Base-by-base conservation (phyloP, 1,284 basidiomycete species). In the Ustanciosporium gigantosporum region DNA sequence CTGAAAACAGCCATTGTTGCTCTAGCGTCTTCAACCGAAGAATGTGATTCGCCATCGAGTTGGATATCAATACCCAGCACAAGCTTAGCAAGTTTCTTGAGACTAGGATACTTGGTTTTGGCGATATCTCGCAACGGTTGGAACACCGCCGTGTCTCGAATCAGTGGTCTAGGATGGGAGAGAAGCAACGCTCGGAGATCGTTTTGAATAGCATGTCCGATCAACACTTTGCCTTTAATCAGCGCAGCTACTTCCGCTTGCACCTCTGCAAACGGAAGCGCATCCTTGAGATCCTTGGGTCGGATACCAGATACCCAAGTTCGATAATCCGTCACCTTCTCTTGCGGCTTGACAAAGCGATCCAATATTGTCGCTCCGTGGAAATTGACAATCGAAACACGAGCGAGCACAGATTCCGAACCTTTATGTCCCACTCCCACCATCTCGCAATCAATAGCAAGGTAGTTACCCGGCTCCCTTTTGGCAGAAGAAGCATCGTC, bases 381-480 rank as follows among this genome's bases (percentile, higher is more conserved):
- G 76, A 86, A 95, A 78, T 97, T 95, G 52, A 97, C 91, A 32
- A 97, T 79, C 36, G 88, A 91, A 45, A 96, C 90, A 34, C 93
- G 87, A 1, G 94, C 94, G 2, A 97, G 82, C 0, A 87, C 87
- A 0, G 88, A 91, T 74, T 95, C 85, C 2, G 83, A 61, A 9
- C 91, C 92, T 24, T 88, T 83, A 8, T 86, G 83, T 0, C 93
- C 92, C 5, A 97, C 85, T 1, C 93, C 93, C 3, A 98, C 94
- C 93, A 98, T 97, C 80, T 98, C 93, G 70, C 93, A 96, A 78
- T 97, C 93, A 34, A 97, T 81, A 0, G 90, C 87, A 23, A 94
- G 79, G 61, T 88, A 91, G 76, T 85, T 87, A 38, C 88, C 89
- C 1, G 86, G 84, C 51, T 71, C 56, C 42, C 52, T 61, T 45